Conservation (phyloP, 176 grass and related monocot genomes). For the Zea luxurians region DNA sequence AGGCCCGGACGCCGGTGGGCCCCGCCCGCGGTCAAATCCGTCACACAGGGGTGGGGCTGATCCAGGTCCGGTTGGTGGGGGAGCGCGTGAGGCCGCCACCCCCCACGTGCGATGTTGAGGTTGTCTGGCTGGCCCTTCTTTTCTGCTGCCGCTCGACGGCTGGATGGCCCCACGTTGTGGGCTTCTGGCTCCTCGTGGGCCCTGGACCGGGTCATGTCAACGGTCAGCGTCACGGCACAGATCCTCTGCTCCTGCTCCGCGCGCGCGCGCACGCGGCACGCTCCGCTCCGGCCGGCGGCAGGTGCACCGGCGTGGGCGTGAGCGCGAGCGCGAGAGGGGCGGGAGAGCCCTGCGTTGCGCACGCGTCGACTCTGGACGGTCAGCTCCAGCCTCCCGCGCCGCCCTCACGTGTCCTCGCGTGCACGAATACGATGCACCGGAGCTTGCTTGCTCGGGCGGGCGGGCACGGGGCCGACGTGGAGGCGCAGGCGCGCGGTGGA, state of each 20-base stretch:
- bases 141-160: neutral
- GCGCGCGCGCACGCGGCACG: neutral
- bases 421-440: no score
- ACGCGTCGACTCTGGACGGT: no score
- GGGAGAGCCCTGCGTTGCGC: no score
- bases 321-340: neutral
- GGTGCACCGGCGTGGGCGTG: neutral
- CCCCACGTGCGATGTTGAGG: constrained; percentile 57
- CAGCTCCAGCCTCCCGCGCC: no score
- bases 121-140: constrained; percentile 5
- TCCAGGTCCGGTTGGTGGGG: constrained; percentile 50
- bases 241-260: constrained; percentile 1
- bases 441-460: no score
- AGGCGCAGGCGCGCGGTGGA: no score
- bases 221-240: constrained; percentile 29
- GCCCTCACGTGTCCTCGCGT: no score
- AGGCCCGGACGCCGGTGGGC: neutral
- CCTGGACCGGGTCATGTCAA: neutral
- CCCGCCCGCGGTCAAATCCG: constrained; percentile 11
- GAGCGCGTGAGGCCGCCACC: constrained; percentile 22
- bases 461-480: no score
- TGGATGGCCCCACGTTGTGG: neutral
- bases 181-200: neutral
- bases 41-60: constrained; percentile 27
- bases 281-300: neutral